These are phyloP conservation scores for Fusarium drepaniforme DNA, from an alignment of 2,329 filamentous ascomycete species.

Conservation along the genomic window DNA sequence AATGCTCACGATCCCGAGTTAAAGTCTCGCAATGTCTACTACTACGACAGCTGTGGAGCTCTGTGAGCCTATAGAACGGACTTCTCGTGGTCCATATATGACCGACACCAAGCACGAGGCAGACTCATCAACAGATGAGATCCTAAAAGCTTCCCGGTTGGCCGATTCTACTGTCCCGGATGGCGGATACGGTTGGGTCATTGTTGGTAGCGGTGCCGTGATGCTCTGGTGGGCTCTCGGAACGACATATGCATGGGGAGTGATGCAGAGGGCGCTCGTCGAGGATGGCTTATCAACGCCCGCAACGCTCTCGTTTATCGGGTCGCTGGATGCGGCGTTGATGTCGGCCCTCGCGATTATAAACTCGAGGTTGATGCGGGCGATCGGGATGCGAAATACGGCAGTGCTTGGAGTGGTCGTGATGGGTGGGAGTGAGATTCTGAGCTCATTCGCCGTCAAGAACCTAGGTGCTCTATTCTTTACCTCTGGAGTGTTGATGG, in stretches of 20 bases:
- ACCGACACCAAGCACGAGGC: background rate
- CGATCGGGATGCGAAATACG: conserved; percentile 60
- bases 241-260: conserved; percentile 69
- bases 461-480: conserved; percentile 52
- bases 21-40: background rate
- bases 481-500: conserved; percentile 49
- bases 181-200: conserved; percentile 68
- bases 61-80: conserved; percentile 3
- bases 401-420: conserved; percentile 62
- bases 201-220: conserved; percentile 63
- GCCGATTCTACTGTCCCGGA: conserved; percentile 63
- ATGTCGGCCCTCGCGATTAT: conserved; percentile 65
- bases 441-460: conserved; percentile 52
- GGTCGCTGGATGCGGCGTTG: conserved; percentile 63
- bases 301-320: conserved; percentile 69
- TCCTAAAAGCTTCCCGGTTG: conserved; percentile 57
- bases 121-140: conserved; percentile 24
- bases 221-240: conserved; percentile 69
- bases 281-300: conserved; percentile 60
- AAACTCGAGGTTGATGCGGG: conserved; percentile 63
- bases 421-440: conserved; percentile 63
- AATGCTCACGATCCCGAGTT: background rate
- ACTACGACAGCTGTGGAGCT: conserved; percentile 21
- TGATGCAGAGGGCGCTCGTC: conserved; percentile 69
- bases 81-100: conserved; percentile 5